A percentile compares a stretch with the other conserved stretches of the same genome.
phyloP scores from a whole-genome alignment of 1,284 basidiomycete species.

The Meira miltonrushii region DNA sequence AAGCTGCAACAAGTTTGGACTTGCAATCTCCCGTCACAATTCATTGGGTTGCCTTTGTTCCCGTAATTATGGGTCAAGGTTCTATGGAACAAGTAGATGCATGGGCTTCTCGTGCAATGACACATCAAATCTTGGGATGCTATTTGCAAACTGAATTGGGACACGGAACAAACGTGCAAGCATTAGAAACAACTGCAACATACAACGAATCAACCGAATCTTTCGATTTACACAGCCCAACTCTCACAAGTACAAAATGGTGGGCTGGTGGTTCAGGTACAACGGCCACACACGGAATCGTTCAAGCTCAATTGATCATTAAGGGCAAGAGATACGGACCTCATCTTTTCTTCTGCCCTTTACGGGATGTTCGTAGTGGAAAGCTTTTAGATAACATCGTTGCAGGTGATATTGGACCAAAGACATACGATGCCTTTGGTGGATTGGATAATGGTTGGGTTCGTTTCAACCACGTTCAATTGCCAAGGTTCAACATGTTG shows the following conservation, averaged over 20 bases:
- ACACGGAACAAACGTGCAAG: slow-evolving; percentile 59
- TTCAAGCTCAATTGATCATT: slow-evolving; percentile 70
- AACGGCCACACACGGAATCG: slow-evolving; percentile 70
- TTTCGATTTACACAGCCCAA: slow-evolving; percentile 72
- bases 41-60: slow-evolving; percentile 48
- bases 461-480: slow-evolving; percentile 66
- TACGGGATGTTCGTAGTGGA: slow-evolving; percentile 59
- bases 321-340: slow-evolving; percentile 67
- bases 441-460: slow-evolving; percentile 67
- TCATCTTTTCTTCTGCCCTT: slow-evolving; percentile 66
- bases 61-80: slow-evolving; percentile 45
- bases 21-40: slow-evolving; percentile 38
- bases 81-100: slow-evolving; percentile 37
- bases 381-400: slow-evolving; percentile 62
- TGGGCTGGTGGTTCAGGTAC: slow-evolving; percentile 68
- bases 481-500: slow-evolving; percentile 71
- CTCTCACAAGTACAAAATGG: slow-evolving; percentile 73
- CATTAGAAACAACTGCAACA: slow-evolving; percentile 71
- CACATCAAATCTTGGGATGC: slow-evolving; percentile 46
- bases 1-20: slow-evolving; percentile 37
- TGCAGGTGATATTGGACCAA: slow-evolving; percentile 68
- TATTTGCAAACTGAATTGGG: slow-evolving; percentile 58
- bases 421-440: slow-evolving; percentile 59
- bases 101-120: slow-evolving; percentile 43
- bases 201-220: slow-evolving; percentile 65